Evolutionary conservation across 257 asterid genomes (phyloP), one percentile per base, ranked within the genome.

Genomic region (Gentiana dahurica): DNA sequence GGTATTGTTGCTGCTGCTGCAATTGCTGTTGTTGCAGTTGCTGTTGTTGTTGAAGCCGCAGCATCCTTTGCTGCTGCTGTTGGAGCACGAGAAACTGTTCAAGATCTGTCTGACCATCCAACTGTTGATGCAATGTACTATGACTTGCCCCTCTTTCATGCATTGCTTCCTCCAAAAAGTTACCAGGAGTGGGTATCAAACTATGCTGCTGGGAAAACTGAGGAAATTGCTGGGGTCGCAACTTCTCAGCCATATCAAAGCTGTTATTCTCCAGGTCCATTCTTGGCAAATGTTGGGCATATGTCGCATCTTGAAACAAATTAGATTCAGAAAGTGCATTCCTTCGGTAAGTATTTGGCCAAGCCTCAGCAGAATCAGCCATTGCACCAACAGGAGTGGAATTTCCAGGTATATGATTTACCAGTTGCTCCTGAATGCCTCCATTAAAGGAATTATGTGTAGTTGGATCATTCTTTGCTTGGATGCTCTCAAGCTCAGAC

Each of bases 401-500:
- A 71, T 80, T 77, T 64, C 77, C 86, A 64, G 87, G 52, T 12
- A 68, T 59, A 59, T 84, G 69, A 71, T 73, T 79, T 38, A 65
- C 66, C 57, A 61, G 62, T 62, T 68, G 76, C 54, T 73, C 90
- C 57, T 66, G 88, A 37, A 54, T 68, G 48, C 62, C 75, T 15
- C 75, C 76, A 39, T 65, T 68, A 24, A 71, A 71, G 45, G 86
- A 61, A 64, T 55, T 55, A 12, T 54, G 58, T 49, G 74, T 52
- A 10, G 69, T 57, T 64, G 65, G 85, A 38, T 79, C 84, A 70
- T 72, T 87, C 73, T 84, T 79, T 10, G 80, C 45, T 63, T 67
- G 70, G 49, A 84, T 73, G 69, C 85, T 81, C 60, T 90, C 98
- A 44, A 90, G 89, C 77, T 90, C 98, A 53, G 98, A 90, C 98